A percentile compares a stretch with the other conserved stretches of the same genome.
Conservation (phyloP, 768 basidiomycete genomes). For the Gyrodon lividus region DNA sequence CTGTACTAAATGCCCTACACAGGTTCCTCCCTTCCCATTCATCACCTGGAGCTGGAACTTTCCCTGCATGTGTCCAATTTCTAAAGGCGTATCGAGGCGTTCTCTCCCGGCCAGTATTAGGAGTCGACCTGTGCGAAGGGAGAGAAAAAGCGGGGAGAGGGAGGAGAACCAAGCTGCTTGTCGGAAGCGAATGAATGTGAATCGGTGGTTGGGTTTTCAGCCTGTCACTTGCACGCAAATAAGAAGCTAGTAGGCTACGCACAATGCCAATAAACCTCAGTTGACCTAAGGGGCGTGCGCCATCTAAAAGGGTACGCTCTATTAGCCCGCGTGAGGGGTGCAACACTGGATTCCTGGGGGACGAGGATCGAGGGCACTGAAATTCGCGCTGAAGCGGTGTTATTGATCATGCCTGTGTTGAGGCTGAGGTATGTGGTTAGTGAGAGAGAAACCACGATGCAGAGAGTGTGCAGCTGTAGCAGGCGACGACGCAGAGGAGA, state of each 20-base stretch:
- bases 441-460: neutral
- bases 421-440: conserved; percentile 47
- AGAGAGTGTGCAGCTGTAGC: too few relatives aligned
- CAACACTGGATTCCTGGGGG: conserved; percentile 40
- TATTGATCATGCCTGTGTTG: conserved; percentile 78
- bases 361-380: conserved; percentile 82
- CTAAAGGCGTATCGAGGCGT: conserved; percentile 86
- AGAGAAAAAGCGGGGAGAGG: conserved; percentile 77
- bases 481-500: neutral
- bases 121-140: conserved; percentile 75
- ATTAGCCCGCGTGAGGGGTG: conserved; percentile 28
- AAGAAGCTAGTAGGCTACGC: conserved; percentile 20
- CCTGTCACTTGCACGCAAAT: neutral
- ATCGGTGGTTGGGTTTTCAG: neutral
- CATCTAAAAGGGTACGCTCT: conserved; percentile 50
- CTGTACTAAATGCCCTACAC: conserved; percentile 90
- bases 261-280: conserved; percentile 91
- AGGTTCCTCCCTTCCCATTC: conserved; percentile 39
- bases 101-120: conserved; percentile 93
- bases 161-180: conserved; percentile 84
- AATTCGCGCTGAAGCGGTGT: conserved; percentile 76
- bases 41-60: conserved; percentile 95
- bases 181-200: neutral
- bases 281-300: conserved; percentile 81
- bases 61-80: conserved; percentile 96